Evolutionary conservation across 257 asterid species (phyloP).

Genomic region (Gentiana straminea): DNA sequence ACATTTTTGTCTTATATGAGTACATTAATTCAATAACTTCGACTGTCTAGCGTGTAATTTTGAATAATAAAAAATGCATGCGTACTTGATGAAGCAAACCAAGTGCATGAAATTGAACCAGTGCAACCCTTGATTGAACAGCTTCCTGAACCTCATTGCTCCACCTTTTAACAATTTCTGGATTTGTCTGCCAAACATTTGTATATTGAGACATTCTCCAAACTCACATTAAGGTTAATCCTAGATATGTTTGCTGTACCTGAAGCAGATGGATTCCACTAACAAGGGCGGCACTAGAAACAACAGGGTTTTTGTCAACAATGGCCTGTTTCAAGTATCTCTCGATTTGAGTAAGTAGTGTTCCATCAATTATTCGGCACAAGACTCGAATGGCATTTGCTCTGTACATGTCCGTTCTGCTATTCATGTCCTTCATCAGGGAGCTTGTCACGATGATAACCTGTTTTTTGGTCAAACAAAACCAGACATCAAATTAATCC

Average conservation of each 20-base stretch:
- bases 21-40: too few species aligned
- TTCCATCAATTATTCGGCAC: slow-evolving; percentile 87
- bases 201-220: not conserved
- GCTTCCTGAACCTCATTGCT: slow-evolving; percentile 98
- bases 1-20: not conserved
- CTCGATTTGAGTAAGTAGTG: slow-evolving; percentile 86
- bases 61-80: not conserved
- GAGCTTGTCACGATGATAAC: slow-evolving; percentile 97
- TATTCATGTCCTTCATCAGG: slow-evolving; percentile 94
- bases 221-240: not conserved
- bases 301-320: slow-evolving; percentile 91
- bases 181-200: slow-evolving; percentile 50
- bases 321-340: slow-evolving; percentile 95
- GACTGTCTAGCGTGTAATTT: not conserved
- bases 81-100: slow-evolving; percentile 85
- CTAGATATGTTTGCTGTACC: slow-evolving; percentile 27
- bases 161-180: slow-evolving; percentile 94
- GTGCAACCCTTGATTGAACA: slow-evolving; percentile 88
- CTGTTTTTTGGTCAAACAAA: slow-evolving; percentile 27
- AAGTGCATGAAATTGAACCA: slow-evolving; percentile 92
- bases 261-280: slow-evolving; percentile 90
- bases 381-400: slow-evolving; percentile 96
- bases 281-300: slow-evolving; percentile 94
- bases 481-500: slow-evolving; percentile 11
- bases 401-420: slow-evolving; percentile 93